These are phyloP conservation scores for Fusarium camptoceras DNA, from an alignment of 2,329 filamentous ascomycete genomes.

Conservation along the genomic window DNA sequence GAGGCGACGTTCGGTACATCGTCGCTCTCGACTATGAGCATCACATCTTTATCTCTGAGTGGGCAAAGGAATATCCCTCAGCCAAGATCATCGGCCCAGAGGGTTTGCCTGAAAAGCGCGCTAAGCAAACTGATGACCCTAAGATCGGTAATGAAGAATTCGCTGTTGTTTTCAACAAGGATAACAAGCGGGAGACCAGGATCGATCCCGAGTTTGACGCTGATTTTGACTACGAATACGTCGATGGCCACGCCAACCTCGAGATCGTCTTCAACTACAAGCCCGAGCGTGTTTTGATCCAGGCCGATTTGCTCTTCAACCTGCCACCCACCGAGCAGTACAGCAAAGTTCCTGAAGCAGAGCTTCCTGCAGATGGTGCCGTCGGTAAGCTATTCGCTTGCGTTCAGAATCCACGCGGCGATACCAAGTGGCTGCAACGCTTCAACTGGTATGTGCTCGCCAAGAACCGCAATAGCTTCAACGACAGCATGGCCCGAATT, in stretches of 20 bases:
- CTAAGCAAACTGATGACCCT: slow-evolving; percentile 61
- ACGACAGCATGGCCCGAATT: slow-evolving; percentile 76
- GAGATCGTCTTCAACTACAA: slow-evolving; percentile 90
- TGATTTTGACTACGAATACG: slow-evolving; percentile 89
- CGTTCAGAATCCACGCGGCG: slow-evolving; percentile 71
- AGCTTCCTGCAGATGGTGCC: slow-evolving; percentile 51
- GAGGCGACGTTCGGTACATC: slow-evolving; percentile 82
- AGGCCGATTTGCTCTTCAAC: slow-evolving; percentile 94
- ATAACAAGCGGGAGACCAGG: slow-evolving; percentile 61
- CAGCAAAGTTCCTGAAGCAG: slow-evolving; percentile 67
- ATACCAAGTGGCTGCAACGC: slow-evolving; percentile 80
- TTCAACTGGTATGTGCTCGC: slow-evolving; percentile 82
- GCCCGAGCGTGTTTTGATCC: slow-evolving; percentile 81
- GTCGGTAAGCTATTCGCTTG: slow-evolving; percentile 59
- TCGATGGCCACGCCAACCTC: slow-evolving; percentile 82
- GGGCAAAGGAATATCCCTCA: slow-evolving; percentile 81
- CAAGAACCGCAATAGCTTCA: slow-evolving; percentile 75
- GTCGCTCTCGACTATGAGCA: slow-evolving; percentile 91
- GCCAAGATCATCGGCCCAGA: slow-evolving; percentile 86
- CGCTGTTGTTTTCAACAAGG: slow-evolving; percentile 73
- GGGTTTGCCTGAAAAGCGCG: slow-evolving; percentile 85
- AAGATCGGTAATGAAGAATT: slow-evolving; percentile 68
- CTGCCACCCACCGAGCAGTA: slow-evolving; percentile 90
- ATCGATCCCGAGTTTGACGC: slow-evolving; percentile 83
- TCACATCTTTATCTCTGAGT: slow-evolving; percentile 91